These are phyloP conservation scores for Termitomyces sp. DNA, from an alignment of 768 basidiomycete genomes.

Conservation along the genomic window DNA sequence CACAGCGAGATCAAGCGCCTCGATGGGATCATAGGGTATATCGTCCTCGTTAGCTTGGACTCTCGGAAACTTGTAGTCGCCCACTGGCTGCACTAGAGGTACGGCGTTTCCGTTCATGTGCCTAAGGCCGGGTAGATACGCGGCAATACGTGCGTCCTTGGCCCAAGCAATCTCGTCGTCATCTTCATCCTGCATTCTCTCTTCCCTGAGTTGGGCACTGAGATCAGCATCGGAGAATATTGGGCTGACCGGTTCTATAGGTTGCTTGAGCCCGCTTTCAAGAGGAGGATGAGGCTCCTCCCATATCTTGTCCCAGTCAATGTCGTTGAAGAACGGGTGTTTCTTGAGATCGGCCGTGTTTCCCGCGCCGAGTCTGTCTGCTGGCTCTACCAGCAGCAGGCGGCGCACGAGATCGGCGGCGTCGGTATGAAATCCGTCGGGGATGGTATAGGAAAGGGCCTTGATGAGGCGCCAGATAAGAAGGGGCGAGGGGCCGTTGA, in stretches of 20 bases:
- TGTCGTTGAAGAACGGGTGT: slow-evolving; percentile 58
- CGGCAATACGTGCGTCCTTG: slow-evolving; percentile 7
- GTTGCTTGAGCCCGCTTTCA: slow-evolving; percentile 43
- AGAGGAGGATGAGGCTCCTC: slow-evolving; percentile 53
- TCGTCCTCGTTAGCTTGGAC: neutral
- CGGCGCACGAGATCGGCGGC: slow-evolving; percentile 77
- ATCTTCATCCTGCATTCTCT: slow-evolving; percentile 10
- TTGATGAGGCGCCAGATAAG: slow-evolving; percentile 95
- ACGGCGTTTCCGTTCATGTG: slow-evolving; percentile 1
- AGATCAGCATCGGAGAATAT: slow-evolving; percentile 9
- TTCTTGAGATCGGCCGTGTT: slow-evolving; percentile 39
- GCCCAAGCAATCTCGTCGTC: slow-evolving; percentile 13
- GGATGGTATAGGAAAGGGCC: slow-evolving; percentile 80
- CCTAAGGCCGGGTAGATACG: slow-evolving; percentile 13
- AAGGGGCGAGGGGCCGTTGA: slow-evolving; percentile 88
- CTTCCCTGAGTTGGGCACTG: slow-evolving; percentile 13
- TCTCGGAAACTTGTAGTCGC: slow-evolving; percentile 15
- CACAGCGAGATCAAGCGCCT: neutral
- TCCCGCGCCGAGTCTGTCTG: slow-evolving; percentile 59
- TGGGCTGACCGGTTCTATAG: slow-evolving; percentile 3
- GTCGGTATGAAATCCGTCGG: slow-evolving; percentile 77
- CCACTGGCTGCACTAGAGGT: neutral
- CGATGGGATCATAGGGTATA: slow-evolving; percentile 9
- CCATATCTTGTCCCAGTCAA: slow-evolving; percentile 68
- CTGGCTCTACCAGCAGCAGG: slow-evolving; percentile 68